Conservation (phyloP, 441 rosid species). For the Mallotus japonicus region DNA sequence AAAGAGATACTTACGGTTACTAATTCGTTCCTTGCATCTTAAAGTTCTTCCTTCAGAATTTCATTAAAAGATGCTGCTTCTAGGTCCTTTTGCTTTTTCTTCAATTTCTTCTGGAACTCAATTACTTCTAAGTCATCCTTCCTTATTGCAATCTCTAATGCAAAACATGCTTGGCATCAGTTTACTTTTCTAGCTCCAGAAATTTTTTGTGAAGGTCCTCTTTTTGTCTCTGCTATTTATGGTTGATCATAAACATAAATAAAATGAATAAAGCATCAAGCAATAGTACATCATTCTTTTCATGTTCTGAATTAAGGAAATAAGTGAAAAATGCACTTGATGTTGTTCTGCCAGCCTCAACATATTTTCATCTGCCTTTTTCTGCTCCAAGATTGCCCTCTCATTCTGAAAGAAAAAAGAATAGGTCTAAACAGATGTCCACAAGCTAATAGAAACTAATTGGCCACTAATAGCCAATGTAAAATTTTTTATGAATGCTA, state of each 20-base stretch:
- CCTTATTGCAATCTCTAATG: slow-evolving; percentile 64
- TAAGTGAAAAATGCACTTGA: neutral
- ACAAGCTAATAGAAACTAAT: too few species aligned
- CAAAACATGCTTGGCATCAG: slow-evolving; percentile 53
- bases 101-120: slow-evolving; percentile 43
- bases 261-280: neutral
- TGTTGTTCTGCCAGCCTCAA: slow-evolving; percentile 48
- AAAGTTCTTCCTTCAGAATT: slow-evolving; percentile 58
- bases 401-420: slow-evolving; percentile 40
- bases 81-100: slow-evolving; percentile 48
- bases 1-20: slow-evolving; percentile 36
- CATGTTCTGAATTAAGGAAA: neutral
- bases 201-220: slow-evolving; percentile 47
- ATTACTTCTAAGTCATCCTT: slow-evolving; percentile 46
- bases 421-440: too few species aligned
- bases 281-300: neutral
- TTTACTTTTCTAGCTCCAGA: too few species aligned
- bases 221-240: slow-evolving; percentile 48
- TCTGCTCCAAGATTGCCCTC: slow-evolving; percentile 62
- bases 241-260: slow-evolving; percentile 7
- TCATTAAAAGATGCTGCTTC: slow-evolving; percentile 37
- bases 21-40: slow-evolving; percentile 59
- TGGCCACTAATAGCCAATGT: too few species aligned
- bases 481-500: neutral
- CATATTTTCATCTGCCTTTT: slow-evolving; percentile 49